Evolutionary conservation across 2,329 filamentous ascomycete genomes (phyloP), one percentile per base, ranked within the genome.

Genomic region (Endoconidiophora polonica): DNA sequence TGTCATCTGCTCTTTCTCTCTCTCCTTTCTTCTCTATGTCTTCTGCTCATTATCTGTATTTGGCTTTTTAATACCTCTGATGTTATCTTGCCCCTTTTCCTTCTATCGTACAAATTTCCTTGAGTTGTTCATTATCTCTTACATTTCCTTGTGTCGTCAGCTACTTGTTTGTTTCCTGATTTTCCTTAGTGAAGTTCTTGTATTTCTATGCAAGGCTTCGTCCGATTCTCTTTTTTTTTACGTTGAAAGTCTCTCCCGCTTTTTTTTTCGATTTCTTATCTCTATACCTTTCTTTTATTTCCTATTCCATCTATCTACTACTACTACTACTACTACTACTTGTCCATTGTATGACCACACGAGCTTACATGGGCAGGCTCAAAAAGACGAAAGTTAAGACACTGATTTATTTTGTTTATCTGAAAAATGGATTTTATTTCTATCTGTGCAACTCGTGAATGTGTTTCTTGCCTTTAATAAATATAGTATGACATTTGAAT

Each of bases 11-110:
- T 43, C 33, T 46, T 46, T 37, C 5, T 20, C 26, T 20, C 18
- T 22, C 16, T 33, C 45, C 59, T 55, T 57, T 56, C 52, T 57
- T 55, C 55, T 56, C 56, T 59, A 53, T 61, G 55, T 59, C 57
- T 61, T 64, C 59, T 61, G 64, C 26, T 2, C 58, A 10, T 33
- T 9, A 33, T 33, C 7, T 38, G 16, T 18, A 12, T 60, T 62
- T 64, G 64, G 63, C 67, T 66, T 69, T 69, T 66, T 67, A 69
- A 67, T 66, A 66, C 65, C 57, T 63, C 58, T 44, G 41, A 44
- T 49, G 40, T 41, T 38, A 24, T 44, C 41, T 49, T 33, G n/a
- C 29, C 24, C 23, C 37, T 10, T 24, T 38, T 10, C 9, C 37
- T 48, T 29, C 37, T 41, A 33, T 48, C 12, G 20, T 16, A 9